A percentile compares a stretch with the other conserved stretches of the same genome.
phyloP scores from a whole-genome alignment of 2,329 filamentous ascomycete genomes.

The Phyllosticta ampelicida region DNA sequence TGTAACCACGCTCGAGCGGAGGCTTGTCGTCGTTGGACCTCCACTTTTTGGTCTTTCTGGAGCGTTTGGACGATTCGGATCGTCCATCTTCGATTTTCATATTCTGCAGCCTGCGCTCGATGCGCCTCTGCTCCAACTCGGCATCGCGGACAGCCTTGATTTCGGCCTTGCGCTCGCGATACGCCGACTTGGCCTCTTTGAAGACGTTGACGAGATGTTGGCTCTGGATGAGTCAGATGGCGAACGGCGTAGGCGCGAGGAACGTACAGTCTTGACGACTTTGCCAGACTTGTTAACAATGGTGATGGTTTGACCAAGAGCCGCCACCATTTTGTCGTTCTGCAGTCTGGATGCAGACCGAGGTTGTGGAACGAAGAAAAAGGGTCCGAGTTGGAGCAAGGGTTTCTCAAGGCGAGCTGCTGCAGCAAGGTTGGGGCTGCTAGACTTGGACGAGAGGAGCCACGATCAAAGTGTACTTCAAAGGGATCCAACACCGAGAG shows the following conservation, averaged over 20 bases:
- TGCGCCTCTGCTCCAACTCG: constrained; percentile 44
- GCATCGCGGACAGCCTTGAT: constrained; percentile 60
- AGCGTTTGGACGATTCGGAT: constrained; percentile 16
- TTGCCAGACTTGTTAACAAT: constrained; percentile 88
- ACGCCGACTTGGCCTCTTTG: constrained; percentile 82
- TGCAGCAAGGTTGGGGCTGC: constrained; percentile 3
- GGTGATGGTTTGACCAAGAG: constrained; percentile 62
- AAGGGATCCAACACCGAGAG: not conserved
- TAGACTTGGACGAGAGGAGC: not conserved
- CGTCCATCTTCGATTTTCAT: constrained; percentile 31
- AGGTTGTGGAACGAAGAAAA: constrained; percentile 9
- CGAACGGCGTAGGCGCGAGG: constrained; percentile 8
- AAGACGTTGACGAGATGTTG: constrained; percentile 85
- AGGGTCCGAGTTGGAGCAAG: not conserved
- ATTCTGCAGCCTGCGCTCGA: constrained; percentile 47
- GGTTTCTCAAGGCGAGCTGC: not conserved
- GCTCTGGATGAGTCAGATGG: constrained; percentile 45
- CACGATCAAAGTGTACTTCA: not conserved
- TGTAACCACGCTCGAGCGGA: constrained; percentile 33
- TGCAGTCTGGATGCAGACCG: constrained; percentile 7
- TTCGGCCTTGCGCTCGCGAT: constrained; percentile 77
- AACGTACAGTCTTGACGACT: constrained; percentile 72
- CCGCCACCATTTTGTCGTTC: constrained; percentile 8
- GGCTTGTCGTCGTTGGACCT: constrained; percentile 23
- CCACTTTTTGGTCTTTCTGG: constrained; percentile 9